Percentiles rank a stretch among this genome's conserved stretches.
These are phyloP conservation scores for Hyaloscypha hepaticicola DNA, from an alignment of 495 filamentous ascomycete species.

Conservation along the genomic window DNA sequence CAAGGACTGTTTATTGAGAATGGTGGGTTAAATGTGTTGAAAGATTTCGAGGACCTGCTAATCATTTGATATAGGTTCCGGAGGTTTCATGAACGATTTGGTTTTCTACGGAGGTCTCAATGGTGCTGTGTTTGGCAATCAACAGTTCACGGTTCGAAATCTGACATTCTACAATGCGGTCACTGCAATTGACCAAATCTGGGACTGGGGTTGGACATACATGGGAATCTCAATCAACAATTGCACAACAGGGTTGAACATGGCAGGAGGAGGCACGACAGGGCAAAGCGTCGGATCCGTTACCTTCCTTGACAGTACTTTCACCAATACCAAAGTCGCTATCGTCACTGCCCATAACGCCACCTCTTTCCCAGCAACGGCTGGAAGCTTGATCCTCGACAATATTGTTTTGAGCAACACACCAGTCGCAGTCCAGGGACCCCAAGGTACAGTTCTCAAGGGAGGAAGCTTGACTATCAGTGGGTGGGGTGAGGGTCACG, in stretches of 20 bases:
- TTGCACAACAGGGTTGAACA: constrained; percentile 62
- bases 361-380: constrained; percentile 51
- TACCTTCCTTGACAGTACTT: constrained; percentile 63
- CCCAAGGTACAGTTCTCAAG: constrained; percentile 49
- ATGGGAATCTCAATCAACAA: constrained; percentile 59
- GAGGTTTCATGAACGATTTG: constrained; percentile 64
- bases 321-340: constrained; percentile 49
- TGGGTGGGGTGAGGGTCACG: constrained; percentile 48
- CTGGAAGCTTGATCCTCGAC: constrained; percentile 56
- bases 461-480: constrained; percentile 54
- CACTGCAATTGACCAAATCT: constrained; percentile 53
- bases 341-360: constrained; percentile 37
- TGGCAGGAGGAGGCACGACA: constrained; percentile 47
- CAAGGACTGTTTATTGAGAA: constrained; percentile 75
- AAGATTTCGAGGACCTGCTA: constrained; percentile 36
- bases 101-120: constrained; percentile 69
- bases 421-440: constrained; percentile 52
- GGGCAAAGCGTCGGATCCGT: constrained; percentile 59
- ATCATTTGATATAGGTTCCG: constrained; percentile 50
- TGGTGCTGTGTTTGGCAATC: constrained; percentile 68
- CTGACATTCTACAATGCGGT: constrained; percentile 55
- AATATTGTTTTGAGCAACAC: constrained; percentile 59
- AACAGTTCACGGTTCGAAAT: constrained; percentile 44
- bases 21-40: constrained; percentile 43
- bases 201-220: constrained; percentile 50